A percentile compares a stretch with the other conserved stretches of the same genome.
phyloP scores from a whole-genome alignment of 331 rosid species.

The Quercus lobata region DNA sequence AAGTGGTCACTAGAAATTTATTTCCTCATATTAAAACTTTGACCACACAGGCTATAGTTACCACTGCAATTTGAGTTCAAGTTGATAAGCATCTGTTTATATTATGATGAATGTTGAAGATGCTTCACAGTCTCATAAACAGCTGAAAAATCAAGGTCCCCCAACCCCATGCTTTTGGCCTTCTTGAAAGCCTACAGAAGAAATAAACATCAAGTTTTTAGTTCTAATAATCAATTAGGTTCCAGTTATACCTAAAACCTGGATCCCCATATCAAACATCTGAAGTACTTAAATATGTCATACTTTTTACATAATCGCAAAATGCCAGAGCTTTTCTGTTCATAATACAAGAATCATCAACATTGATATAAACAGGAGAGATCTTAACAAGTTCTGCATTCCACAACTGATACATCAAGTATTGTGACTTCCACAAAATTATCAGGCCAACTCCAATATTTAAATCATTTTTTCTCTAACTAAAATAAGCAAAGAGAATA shows the following conservation, averaged over 20 bases:
- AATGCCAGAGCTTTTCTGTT: not conserved
- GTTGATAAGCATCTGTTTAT: not conserved
- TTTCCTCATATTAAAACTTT: not conserved
- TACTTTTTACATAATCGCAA: not conserved
- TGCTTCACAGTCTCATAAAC: slow-evolving; percentile 57
- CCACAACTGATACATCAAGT: not conserved
- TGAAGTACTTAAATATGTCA: not conserved
- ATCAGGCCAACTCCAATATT: not conserved
- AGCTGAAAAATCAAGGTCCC: slow-evolving; percentile 82
- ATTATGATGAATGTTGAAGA: slow-evolving; percentile 26
- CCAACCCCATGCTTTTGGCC: slow-evolving; percentile 79
- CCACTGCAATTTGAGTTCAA: not conserved
- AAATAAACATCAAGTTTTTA: not conserved
- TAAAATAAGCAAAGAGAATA: too few relatives aligned
- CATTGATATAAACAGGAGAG: not conserved
- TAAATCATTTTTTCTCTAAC: too few relatives aligned
- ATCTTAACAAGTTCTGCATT: not conserved
- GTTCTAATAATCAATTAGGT: not conserved
- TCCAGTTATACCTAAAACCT: not conserved
- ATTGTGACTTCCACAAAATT: not conserved
- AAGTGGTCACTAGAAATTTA: not conserved
- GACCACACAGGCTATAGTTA: not conserved
- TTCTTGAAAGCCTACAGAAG: slow-evolving; percentile 70
- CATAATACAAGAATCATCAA: not conserved
- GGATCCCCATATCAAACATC: not conserved